Conservation (phyloP, 2,329 filamentous ascomycete genomes). For the Beauveria caledonica region DNA sequence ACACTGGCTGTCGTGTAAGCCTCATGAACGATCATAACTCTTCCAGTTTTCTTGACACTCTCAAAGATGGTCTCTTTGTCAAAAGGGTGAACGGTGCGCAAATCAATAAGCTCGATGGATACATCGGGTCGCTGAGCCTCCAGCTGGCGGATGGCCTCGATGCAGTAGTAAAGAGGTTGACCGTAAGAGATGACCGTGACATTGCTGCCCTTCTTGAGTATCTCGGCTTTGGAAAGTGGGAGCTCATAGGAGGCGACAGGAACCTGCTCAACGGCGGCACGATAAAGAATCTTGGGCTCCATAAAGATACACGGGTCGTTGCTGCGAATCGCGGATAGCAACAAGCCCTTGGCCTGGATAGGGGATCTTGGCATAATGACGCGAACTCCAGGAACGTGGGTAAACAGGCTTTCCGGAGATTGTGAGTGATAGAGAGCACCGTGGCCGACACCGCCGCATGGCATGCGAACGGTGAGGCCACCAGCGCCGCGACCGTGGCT, state of each 20-base stretch:
- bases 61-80: conserved; percentile 71
- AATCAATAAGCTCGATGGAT: conserved; percentile 75
- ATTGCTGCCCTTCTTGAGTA: conserved; percentile 71
- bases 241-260: conserved; percentile 74
- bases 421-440: conserved; percentile 85
- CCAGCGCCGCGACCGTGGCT: conserved; percentile 53
- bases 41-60: conserved; percentile 80
- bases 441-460: conserved; percentile 81
- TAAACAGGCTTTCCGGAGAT: conserved; percentile 80
- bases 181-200: conserved; percentile 84
- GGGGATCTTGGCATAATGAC: conserved; percentile 84
- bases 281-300: conserved; percentile 90
- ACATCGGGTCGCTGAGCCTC: conserved; percentile 64
- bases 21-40: conserved; percentile 84
- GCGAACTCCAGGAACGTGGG: conserved; percentile 75
- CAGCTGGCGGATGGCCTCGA: conserved; percentile 64
- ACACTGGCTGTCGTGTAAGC: conserved; percentile 85
- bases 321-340: conserved; percentile 67
- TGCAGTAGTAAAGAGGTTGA: conserved; percentile 79
- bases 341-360: conserved; percentile 77
- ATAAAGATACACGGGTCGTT: conserved; percentile 88
- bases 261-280: conserved; percentile 86
- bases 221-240: conserved; percentile 76
- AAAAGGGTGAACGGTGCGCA: conserved; percentile 87
- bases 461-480: conserved; percentile 83